These are phyloP conservation scores for Pseudogymnoascus sp. DNA, from an alignment of 2,329 filamentous ascomycete species.

Conservation along the genomic window DNA sequence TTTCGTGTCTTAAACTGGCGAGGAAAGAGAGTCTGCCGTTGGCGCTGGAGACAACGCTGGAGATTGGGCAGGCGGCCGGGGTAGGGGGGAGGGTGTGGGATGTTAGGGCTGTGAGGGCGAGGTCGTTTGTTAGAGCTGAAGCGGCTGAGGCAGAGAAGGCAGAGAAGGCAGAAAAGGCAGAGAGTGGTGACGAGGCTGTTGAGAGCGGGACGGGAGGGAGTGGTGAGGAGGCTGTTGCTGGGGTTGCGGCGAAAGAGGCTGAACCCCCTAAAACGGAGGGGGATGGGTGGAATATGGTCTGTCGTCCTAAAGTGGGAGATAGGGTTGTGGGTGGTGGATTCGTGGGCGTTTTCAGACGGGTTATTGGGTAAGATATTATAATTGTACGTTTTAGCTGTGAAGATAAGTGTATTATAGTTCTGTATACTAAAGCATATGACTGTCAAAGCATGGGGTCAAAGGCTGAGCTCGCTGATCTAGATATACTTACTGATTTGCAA, in stretches of 20 bases:
- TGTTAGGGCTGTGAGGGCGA: conserved; percentile 40
- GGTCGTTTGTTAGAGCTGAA: conserved; percentile 21
- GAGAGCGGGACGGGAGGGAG: neutral
- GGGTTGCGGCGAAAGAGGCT: neutral
- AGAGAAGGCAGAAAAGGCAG: neutral
- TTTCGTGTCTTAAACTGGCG: conserved; percentile 49
- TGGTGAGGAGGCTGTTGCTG: neutral
- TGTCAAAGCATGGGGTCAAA: neutral
- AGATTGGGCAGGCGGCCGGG: conserved; percentile 43
- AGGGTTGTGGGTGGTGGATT: conserved; percentile 42
- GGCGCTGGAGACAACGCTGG: conserved; percentile 49
- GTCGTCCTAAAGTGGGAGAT: conserved; percentile 42
- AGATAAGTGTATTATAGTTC: neutral
- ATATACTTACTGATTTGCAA: neutral
- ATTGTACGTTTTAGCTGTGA: neutral
- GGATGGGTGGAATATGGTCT: conserved; percentile 37
- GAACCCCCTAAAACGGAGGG: conserved; percentile 10
- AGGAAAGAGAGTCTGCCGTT: conserved; percentile 45
- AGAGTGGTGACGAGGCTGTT: neutral
- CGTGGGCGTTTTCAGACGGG: conserved; percentile 33
- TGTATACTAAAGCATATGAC: neutral
- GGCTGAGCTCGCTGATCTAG: neutral
- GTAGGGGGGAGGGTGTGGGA: conserved; percentile 55
- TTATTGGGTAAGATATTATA: neutral
- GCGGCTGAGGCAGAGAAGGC: neutral